Conservation (phyloP, 2,329 filamentous ascomycete genomes). For the Apiospora pterosperma region DNA sequence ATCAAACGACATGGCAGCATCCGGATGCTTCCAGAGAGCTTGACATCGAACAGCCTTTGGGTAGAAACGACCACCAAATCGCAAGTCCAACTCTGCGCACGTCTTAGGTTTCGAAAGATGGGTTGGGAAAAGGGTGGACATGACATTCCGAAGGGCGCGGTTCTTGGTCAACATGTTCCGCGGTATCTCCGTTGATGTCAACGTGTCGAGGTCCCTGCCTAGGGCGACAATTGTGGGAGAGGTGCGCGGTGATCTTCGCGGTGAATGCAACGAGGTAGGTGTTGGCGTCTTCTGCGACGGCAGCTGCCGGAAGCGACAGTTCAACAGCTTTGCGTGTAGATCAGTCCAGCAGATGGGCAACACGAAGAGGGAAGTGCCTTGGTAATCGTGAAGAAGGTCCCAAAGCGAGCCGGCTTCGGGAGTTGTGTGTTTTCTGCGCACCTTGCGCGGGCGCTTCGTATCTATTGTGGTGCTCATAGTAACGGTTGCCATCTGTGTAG, state of each 20-base stretch:
- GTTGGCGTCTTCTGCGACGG: slow-evolving; percentile 38
- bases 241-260: slow-evolving; percentile 32
- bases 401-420: slow-evolving; percentile 48
- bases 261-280: slow-evolving; percentile 33
- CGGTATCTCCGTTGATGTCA: slow-evolving; percentile 32
- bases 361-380: slow-evolving; percentile 45
- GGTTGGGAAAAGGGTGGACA: slow-evolving; percentile 40
- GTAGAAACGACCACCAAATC: slow-evolving; percentile 45
- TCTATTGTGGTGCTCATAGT: slow-evolving; percentile 8
- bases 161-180: slow-evolving; percentile 31
- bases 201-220: slow-evolving; percentile 39
- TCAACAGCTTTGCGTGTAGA: slow-evolving; percentile 44
- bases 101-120: slow-evolving; percentile 28
- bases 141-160: slow-evolving; percentile 39
- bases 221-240: slow-evolving; percentile 40
- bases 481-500: slow-evolving; percentile 4
- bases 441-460: slow-evolving; percentile 21
- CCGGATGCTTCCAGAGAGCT: slow-evolving; percentile 44
- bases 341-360: slow-evolving; percentile 56
- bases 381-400: slow-evolving; percentile 47
- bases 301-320: slow-evolving; percentile 41
- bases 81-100: slow-evolving; percentile 42
- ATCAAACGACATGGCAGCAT: slow-evolving; percentile 29
- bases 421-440: slow-evolving; percentile 29
- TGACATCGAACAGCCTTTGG: slow-evolving; percentile 44